Conservation (phyloP, 345 rosid genomes). For the Citrus hindsii region DNA sequence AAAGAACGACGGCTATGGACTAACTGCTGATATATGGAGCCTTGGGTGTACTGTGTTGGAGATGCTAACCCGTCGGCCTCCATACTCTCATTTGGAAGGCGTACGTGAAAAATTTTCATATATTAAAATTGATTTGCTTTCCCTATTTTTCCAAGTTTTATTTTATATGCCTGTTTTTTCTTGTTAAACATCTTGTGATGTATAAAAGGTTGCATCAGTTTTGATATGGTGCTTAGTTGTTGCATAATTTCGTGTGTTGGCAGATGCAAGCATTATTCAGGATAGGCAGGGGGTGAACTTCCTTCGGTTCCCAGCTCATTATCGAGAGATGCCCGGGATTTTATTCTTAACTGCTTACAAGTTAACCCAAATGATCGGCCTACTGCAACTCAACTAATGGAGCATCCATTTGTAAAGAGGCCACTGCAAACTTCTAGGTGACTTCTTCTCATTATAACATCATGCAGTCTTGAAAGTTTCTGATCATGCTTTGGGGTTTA, state of each 20-base stretch:
- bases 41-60: conserved; percentile 46
- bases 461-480: not conserved
- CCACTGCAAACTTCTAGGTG: no score
- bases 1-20: conserved; percentile 54
- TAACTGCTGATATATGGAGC: conserved; percentile 18
- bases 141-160: no score
- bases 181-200: not conserved
- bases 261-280: no score
- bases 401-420: no score
- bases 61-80: conserved; percentile 32
- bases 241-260: not conserved
- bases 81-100: conserved; percentile 53
- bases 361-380: no score
- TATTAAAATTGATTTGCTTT: not conserved
- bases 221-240: no score
- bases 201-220: not conserved
- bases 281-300: no score
- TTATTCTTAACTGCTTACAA: no score
- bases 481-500: not conserved
- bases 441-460: conserved; percentile 8
- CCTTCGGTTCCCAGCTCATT: no score
- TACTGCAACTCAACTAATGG: no score
- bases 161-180: not conserved
- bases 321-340: no score
- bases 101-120: conserved; percentile 30